Evolutionary conservation across 257 asterid species (phyloP).

Genomic region (Haberlea rhodopensis): DNA sequence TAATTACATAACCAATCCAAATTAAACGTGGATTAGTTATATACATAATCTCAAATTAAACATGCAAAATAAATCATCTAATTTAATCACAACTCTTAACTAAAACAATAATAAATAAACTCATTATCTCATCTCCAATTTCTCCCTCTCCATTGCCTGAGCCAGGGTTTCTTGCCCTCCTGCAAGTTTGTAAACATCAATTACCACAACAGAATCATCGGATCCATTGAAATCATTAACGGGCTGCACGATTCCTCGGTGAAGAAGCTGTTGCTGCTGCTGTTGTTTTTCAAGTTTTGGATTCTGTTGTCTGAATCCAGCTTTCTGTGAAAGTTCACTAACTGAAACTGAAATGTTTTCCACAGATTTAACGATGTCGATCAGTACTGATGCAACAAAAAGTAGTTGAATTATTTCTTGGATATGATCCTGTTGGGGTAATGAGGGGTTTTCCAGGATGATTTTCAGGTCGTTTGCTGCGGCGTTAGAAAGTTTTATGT

Average conservation of each 20-base stretch:
- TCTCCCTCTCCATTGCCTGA: neutral
- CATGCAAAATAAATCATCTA: neutral
- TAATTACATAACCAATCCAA: neutral
- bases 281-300: neutral
- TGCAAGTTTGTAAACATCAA: neutral
- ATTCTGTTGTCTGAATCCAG: neutral
- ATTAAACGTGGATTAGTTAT: neutral
- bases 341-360: neutral
- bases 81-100: no score
- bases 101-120: no score
- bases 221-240: neutral
- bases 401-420: neutral
- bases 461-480: neutral
- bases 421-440: neutral
- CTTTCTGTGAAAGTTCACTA: neutral
- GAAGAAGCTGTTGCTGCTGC: neutral
- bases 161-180: neutral
- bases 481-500: neutral
- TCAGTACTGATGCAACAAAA: neutral
- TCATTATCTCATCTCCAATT: neutral
- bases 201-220: neutral
- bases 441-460: neutral
- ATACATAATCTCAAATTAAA: neutral
- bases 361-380: neutral
- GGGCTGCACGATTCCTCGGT: constrained; percentile 3